Base-by-base conservation (phyloP, 2,329 filamentous ascomycete species). In the Colletotrichum sp. region DNA sequence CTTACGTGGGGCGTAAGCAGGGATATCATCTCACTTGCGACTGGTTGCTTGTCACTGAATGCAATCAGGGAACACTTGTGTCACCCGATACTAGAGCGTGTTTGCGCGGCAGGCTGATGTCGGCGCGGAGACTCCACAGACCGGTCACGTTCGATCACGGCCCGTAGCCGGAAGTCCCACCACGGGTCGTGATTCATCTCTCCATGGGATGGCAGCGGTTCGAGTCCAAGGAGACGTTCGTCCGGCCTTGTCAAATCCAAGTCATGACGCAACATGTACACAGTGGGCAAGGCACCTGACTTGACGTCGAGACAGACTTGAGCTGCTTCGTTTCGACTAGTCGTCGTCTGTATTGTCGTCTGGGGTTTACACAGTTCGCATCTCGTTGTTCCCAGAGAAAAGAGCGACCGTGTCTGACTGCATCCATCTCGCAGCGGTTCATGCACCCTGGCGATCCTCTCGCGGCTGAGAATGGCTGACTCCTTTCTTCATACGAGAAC, bases 151-250 rank as follows among this genome's bases (percentile, higher is more conserved):
- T 76, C 65, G 30, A 32, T 61, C 30, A 70, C 66, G 66, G 71
- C 74, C 74, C 66, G 71, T 26, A 65, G 43, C 30, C 30, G 64
- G n/a, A 56, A 65, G 32, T 75, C 64, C 60, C 38, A 66, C 24
- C n/a, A 34, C 24, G 64, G 70, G 64, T 36, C 58, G 62, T 75
- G 73, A 75, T 75, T 73, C 73, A 73, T n/a, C 32, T 58, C 61
- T 68, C 43, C 64, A 73, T 75, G 73, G 64, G 64, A 75, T 75
- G 70, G 73, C 73, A 75, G 73, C 43, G 55, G 62, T 56, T 66
- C n/a, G 13, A 34, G 36, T 61, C 24, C 38, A n/a, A 62, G 43
- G 15, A 13, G 36, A 62, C 8, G 72, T 75, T 73, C 36, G 58
- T 75, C 73, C 55, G 69, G 30, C 56, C 70, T 68, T 58, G 70